A percentile compares a stretch with the other conserved stretches of the same genome.
Conservation (phyloP, 192 early-diverging fungal genomes). For the Pilobolus umbonatus region DNA sequence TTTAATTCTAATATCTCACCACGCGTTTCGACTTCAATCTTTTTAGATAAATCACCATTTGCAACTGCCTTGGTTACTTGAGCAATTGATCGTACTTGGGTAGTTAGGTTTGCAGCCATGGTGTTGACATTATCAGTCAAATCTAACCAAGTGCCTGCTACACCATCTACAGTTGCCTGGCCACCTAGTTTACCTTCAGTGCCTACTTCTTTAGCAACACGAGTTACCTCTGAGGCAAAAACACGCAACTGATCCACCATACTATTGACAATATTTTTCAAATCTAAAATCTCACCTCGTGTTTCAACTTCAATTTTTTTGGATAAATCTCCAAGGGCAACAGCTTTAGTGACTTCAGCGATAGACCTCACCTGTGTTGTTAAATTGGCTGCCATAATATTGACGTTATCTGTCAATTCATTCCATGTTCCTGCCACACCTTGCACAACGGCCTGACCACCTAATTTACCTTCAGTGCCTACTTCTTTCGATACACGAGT, state of each 20-base stretch:
- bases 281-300: slow-evolving; percentile 18
- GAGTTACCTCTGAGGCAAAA: slow-evolving; percentile 32
- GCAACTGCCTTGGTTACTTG: slow-evolving; percentile 61
- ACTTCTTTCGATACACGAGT: slow-evolving; percentile 63
- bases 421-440: slow-evolving; percentile 45
- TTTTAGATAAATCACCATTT: slow-evolving; percentile 55
- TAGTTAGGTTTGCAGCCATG: slow-evolving; percentile 44
- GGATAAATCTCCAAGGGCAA: slow-evolving; percentile 58
- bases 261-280: slow-evolving; percentile 34
- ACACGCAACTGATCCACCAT: slow-evolving; percentile 9
- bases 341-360: slow-evolving; percentile 56
- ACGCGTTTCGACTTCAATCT: slow-evolving; percentile 47
- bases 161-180: slow-evolving; percentile 30
- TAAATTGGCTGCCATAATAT: slow-evolving; percentile 50
- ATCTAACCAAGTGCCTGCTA: slow-evolving; percentile 13
- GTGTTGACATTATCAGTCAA: slow-evolving; percentile 7
- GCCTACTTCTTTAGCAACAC: slow-evolving; percentile 61
- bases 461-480: slow-evolving; percentile 57
- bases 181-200: slow-evolving; percentile 65
- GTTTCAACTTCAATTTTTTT: slow-evolving; percentile 37
- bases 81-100: slow-evolving; percentile 55
- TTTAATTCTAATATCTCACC: slow-evolving; percentile 6
- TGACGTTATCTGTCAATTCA: slow-evolving; percentile 15
- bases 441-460: slow-evolving; percentile 50
- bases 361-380: slow-evolving; percentile 59